Evolutionary conservation across 1,284 basidiomycete species (phyloP).

Genomic region (Cryptococcus sp.): DNA sequence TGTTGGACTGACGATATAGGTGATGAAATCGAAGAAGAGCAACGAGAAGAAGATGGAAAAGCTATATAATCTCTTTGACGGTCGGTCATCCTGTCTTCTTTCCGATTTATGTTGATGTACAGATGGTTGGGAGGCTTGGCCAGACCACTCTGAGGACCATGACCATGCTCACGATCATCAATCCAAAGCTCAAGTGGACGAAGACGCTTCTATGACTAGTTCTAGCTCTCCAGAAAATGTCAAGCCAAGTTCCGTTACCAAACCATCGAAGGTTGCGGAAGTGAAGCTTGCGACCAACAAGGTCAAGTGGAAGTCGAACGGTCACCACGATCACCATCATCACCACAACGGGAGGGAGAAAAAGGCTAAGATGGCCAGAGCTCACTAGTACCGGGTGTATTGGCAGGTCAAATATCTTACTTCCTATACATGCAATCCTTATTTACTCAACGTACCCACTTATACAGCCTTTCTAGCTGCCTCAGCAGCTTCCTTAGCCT

Average conservation of each 20-base stretch:
- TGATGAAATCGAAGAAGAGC: constrained; percentile 40
- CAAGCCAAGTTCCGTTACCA: too few relatives aligned
- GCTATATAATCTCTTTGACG: constrained; percentile 43
- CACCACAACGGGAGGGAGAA: background rate
- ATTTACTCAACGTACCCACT: background rate
- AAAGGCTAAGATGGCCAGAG: background rate
- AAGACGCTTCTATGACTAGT: background rate
- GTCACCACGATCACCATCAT: too few relatives aligned
- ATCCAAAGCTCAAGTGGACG: background rate
- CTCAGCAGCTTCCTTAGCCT: background rate
- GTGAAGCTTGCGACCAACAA: background rate
- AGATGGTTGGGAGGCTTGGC: constrained; percentile 47
- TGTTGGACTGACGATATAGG: constrained; percentile 6
- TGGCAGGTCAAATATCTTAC: background rate
- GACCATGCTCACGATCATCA: constrained; percentile 7
- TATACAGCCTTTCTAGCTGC: background rate
- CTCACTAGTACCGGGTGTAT: background rate
- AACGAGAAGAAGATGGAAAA: constrained; percentile 35
- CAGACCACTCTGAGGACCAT: constrained; percentile 27
- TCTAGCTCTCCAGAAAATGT: background rate
- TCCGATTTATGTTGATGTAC: background rate
- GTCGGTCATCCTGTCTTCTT: constrained; percentile 16
- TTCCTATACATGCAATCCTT: background rate
- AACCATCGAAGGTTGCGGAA: background rate
- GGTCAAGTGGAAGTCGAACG: background rate